A percentile compares a stretch with the other conserved stretches of the same genome.
Evolutionary conservation across 108 stramenopile species (phyloP).

Genomic region (Chaetoceros tenuissimus): DNA sequence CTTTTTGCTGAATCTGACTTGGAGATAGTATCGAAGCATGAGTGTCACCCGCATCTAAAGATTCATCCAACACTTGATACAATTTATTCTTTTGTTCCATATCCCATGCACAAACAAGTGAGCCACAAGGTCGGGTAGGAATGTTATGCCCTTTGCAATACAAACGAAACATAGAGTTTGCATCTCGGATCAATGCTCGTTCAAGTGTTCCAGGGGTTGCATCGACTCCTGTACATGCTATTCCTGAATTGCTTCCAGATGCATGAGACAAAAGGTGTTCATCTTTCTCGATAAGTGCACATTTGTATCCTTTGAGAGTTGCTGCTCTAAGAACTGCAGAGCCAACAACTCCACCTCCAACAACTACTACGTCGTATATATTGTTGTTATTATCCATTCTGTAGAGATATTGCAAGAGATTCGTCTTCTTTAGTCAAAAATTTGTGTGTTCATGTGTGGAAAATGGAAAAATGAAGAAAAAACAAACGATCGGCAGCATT

Average conservation of each 20-base stretch:
- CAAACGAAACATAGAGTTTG: constrained; percentile 41
- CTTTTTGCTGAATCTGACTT: constrained; percentile 27
- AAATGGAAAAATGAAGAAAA: too few relatives aligned
- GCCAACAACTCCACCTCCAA: constrained; percentile 82
- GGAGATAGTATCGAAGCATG: constrained; percentile 35
- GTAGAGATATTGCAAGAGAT: neutral
- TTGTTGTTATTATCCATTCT: constrained; percentile 2
- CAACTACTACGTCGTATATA: constrained; percentile 52
- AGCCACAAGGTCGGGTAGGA: constrained; percentile 52
- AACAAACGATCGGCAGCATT: too few relatives aligned
- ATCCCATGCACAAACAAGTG: constrained; percentile 62
- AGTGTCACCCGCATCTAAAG: constrained; percentile 60
- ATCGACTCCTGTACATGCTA: constrained; percentile 79
- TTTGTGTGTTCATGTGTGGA: too few relatives aligned
- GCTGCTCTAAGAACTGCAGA: constrained; percentile 48
- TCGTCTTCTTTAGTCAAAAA: too few relatives aligned
- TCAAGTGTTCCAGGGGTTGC: constrained; percentile 63
- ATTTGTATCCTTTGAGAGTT: constrained; percentile 45
- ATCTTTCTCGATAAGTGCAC: constrained; percentile 50
- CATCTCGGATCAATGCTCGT: constrained; percentile 60
- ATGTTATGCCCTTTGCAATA: constrained; percentile 46
- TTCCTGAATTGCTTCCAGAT: constrained; percentile 57
- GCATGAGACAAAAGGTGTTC: constrained; percentile 43
- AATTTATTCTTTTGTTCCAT: constrained; percentile 25
- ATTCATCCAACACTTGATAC: constrained; percentile 43